Conservation (phyloP, 202 grass and related monocot genomes). For the Zoysia matrella region DNA sequence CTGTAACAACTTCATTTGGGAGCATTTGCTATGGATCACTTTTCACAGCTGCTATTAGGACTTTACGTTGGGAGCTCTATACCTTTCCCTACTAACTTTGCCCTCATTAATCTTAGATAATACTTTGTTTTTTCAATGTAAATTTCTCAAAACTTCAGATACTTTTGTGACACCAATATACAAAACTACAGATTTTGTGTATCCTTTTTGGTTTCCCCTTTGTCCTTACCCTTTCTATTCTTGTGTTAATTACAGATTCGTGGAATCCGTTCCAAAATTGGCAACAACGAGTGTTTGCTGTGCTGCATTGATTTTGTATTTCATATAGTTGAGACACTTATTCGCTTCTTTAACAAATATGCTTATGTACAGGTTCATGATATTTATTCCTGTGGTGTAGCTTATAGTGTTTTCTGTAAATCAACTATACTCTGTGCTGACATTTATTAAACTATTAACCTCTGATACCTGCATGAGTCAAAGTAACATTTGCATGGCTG, state of each 20-base stretch:
- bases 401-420: constrained; percentile 21
- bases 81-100: constrained; percentile 30
- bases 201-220: not conserved
- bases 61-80: constrained; percentile 89
- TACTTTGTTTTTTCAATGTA: constrained; percentile 4
- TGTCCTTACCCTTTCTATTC: not conserved
- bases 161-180: not conserved
- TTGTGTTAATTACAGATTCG: constrained; percentile 65
- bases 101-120: not conserved
- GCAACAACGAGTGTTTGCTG: constrained; percentile 89
- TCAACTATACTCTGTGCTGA: constrained; percentile 14
- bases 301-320: constrained; percentile 99
- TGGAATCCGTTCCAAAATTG: constrained; percentile 93
- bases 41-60: constrained; percentile 96
- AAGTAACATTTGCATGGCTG: not conserved
- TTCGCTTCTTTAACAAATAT: constrained; percentile 99
- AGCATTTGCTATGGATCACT: constrained; percentile 99
- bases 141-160: not conserved
- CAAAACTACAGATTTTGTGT: not conserved
- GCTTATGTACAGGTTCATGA: constrained; percentile 91
- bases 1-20: constrained; percentile 91
- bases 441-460: constrained; percentile 12
- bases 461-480: constrained; percentile 14
- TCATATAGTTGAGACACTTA: constrained; percentile 91
- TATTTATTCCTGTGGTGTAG: not conserved